Evolutionary conservation across 78 protist genomes (phyloP).

Genomic region (Bodo saltans): DNA sequence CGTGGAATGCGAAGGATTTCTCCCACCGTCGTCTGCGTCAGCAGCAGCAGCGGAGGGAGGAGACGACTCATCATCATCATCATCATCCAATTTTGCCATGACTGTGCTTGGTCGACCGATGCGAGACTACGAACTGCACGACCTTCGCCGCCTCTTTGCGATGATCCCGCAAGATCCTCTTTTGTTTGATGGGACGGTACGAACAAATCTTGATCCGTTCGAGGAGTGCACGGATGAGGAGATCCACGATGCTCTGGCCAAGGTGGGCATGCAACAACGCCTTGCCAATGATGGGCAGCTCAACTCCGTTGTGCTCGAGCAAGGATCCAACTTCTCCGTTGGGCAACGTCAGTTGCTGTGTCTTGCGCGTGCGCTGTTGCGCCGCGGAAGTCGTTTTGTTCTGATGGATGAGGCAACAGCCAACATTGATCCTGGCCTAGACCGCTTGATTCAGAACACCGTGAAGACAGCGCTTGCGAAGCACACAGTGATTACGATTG

Average conservation of each 20-base stretch:
- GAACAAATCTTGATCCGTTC: conserved; percentile 46
- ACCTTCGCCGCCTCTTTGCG: conserved; percentile 25
- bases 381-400: conserved; percentile 4
- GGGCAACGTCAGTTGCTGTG: conserved; percentile 89
- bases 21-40: too few relatives aligned
- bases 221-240: conserved; percentile 12
- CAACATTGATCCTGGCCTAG: conserved; percentile 24
- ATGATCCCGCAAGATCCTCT: conserved; percentile 61
- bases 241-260: neutral
- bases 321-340: conserved; percentile 58
- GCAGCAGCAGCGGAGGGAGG: conserved; percentile 16
- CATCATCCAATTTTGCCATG: too few relatives aligned
- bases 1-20: too few relatives aligned
- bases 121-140: conserved; percentile 9
- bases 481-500: conserved; percentile 50
- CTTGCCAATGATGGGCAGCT: neutral
- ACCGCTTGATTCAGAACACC: conserved; percentile 37
- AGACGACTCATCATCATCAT: too few relatives aligned
- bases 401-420: conserved; percentile 51
- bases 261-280: neutral
- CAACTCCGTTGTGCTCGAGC: neutral
- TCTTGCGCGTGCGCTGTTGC: conserved; percentile 78
- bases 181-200: conserved; percentile 34
- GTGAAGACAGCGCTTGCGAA: conserved; percentile 1
- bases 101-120: conserved; percentile 35